Conservation (phyloP, 164 flowering plant genomes). For the Paratinospora sagittata region DNA sequence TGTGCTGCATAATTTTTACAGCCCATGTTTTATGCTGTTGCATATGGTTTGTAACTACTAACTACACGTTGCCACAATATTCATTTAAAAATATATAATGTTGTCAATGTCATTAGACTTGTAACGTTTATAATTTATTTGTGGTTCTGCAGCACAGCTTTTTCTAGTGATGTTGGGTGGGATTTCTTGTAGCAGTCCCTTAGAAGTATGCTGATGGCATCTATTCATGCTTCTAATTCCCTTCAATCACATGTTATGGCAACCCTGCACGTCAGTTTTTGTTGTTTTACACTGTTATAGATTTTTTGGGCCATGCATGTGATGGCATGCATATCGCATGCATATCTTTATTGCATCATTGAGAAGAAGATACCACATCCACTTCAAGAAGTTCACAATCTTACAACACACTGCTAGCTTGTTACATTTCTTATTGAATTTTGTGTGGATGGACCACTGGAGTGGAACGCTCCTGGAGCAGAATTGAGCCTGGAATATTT, state of each 20-base stretch:
- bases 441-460: slow-evolving; percentile 25
- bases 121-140: background rate
- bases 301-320: slow-evolving; percentile 18
- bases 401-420: too few species aligned
- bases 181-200: background rate
- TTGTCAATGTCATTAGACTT: background rate
- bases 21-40: background rate
- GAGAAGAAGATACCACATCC: slow-evolving; percentile 28
- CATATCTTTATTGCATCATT: slow-evolving; percentile 23
- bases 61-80: background rate
- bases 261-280: background rate
- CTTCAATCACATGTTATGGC: background rate
- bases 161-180: slow-evolving; percentile 7
- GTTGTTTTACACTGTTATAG: background rate
- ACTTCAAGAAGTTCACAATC: slow-evolving; percentile 21
- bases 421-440: slow-evolving; percentile 25
- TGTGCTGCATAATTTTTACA: background rate
- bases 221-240: background rate
- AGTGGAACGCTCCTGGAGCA: slow-evolving; percentile 32
- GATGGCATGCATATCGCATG: slow-evolving; percentile 24
- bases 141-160: background rate
- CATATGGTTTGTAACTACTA: background rate
- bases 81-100: background rate
- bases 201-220: background rate
- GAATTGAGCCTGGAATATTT: slow-evolving; percentile 33